Percentiles rank a stretch among this genome's conserved stretches.
These are phyloP conservation scores for Tuber melanosporum DNA, from an alignment of 495 filamentous ascomycete species.

Conservation along the genomic window DNA sequence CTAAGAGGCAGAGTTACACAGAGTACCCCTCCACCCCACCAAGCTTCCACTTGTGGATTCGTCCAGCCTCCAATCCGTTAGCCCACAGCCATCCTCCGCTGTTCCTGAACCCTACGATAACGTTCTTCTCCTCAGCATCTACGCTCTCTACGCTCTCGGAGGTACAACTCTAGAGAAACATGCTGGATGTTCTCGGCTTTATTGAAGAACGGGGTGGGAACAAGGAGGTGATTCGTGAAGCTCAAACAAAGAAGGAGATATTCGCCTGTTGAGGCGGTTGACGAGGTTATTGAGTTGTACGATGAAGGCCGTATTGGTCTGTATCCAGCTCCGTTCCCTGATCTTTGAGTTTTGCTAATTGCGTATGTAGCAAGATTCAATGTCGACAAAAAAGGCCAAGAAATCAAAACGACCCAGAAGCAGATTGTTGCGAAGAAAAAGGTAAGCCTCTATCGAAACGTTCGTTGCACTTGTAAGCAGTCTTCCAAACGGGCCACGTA, in stretches of 20 bases:
- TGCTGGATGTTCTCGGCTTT: constrained; percentile 77
- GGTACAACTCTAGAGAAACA: constrained; percentile 32
- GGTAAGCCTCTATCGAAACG: constrained; percentile 43
- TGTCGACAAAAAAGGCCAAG: constrained; percentile 67
- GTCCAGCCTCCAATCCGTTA: neutral
- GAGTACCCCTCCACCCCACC: neutral
- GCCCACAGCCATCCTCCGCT: neutral
- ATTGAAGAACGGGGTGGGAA: constrained; percentile 82
- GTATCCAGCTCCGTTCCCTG: constrained; percentile 21
- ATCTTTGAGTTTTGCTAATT: neutral
- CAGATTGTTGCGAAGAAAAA: constrained; percentile 93
- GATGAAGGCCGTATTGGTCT: constrained; percentile 78
- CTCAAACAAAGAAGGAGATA: constrained; percentile 72
- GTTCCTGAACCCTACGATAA: neutral
- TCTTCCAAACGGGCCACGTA: no score
- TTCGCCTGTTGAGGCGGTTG: constrained; percentile 73
- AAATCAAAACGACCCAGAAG: constrained; percentile 83
- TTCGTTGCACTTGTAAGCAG: neutral
- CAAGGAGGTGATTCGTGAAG: constrained; percentile 80
- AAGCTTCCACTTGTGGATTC: neutral
- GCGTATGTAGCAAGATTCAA: constrained; percentile 61
- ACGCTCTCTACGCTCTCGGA: constrained; percentile 14
- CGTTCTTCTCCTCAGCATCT: neutral
- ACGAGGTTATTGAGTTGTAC: constrained; percentile 80
- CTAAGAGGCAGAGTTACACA: neutral